Conservation (phyloP, 2,329 filamentous ascomycete genomes). For the Parastagonospora avenae region DNA sequence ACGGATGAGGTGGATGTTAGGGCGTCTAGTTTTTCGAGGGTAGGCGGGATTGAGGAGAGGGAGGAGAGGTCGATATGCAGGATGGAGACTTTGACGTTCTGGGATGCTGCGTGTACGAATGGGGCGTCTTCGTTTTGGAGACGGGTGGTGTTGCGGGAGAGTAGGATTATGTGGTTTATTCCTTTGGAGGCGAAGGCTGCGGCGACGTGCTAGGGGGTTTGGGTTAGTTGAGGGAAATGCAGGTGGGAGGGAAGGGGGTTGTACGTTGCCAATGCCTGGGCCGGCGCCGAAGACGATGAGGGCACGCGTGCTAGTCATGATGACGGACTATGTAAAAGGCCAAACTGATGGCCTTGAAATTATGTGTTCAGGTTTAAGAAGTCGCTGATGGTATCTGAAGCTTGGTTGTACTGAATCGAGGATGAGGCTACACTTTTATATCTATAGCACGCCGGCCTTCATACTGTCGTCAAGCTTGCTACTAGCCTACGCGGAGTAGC, state of each 20-base stretch:
- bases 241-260: neutral
- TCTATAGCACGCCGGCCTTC: neutral
- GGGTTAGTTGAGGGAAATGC: neutral
- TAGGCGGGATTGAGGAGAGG: conserved; percentile 42
- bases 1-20: conserved; percentile 41
- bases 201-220: conserved; percentile 34
- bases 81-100: conserved; percentile 47
- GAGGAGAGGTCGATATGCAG: conserved; percentile 54
- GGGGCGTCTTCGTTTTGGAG: conserved; percentile 45
- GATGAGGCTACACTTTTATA: neutral
- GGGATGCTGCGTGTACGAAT: conserved; percentile 37
- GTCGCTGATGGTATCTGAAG: too few relatives aligned
- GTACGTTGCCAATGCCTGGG: conserved; percentile 53
- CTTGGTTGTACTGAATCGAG: neutral
- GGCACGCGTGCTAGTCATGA: conserved; percentile 23
- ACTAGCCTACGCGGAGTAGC: neutral
- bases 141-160: conserved; percentile 52
- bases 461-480: neutral
- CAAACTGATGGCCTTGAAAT: too few relatives aligned
- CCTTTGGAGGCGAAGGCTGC: conserved; percentile 50
- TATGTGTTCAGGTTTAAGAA: neutral
- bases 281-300: conserved; percentile 55
- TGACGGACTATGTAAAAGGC: neutral
- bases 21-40: conserved; percentile 50
- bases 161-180: conserved; percentile 55